Conservation (phyloP, 305 asterid species). For the Rubia occidens region DNA sequence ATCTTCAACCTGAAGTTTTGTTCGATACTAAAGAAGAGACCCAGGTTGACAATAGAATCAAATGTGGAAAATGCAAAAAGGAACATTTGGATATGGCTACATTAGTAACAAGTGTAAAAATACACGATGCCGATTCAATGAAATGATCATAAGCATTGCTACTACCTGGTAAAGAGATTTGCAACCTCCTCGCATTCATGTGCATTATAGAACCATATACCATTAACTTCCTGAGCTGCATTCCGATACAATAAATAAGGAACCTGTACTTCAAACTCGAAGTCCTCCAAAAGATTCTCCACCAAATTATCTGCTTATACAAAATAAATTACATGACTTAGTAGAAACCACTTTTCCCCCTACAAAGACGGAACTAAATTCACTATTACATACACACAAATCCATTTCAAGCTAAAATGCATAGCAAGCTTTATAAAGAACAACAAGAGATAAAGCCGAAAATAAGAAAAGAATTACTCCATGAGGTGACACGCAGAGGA, state of each 20-base stretch:
- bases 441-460: background rate
- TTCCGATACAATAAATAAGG: constrained; percentile 73
- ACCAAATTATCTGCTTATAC: constrained; percentile 60
- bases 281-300: constrained; percentile 77
- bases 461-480: background rate
- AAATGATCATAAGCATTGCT: background rate
- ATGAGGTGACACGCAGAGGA: background rate
- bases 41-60: background rate
- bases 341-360: background rate
- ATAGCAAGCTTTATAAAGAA: background rate
- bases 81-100: background rate
- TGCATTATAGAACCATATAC: constrained; percentile 75
- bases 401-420: background rate
- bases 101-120: background rate
- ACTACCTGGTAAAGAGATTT: constrained; percentile 64
- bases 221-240: constrained; percentile 73
- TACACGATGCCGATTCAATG: background rate
- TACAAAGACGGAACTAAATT: background rate
- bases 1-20: background rate
- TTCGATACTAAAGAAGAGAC: background rate
- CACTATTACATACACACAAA: background rate
- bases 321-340: background rate
- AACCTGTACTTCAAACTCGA: constrained; percentile 71
- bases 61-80: background rate
- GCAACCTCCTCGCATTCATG: constrained; percentile 79